These are phyloP conservation scores for Eragrostis tef DNA, from an alignment of 202 grass and related monocot genomes.

Conservation along the genomic window DNA sequence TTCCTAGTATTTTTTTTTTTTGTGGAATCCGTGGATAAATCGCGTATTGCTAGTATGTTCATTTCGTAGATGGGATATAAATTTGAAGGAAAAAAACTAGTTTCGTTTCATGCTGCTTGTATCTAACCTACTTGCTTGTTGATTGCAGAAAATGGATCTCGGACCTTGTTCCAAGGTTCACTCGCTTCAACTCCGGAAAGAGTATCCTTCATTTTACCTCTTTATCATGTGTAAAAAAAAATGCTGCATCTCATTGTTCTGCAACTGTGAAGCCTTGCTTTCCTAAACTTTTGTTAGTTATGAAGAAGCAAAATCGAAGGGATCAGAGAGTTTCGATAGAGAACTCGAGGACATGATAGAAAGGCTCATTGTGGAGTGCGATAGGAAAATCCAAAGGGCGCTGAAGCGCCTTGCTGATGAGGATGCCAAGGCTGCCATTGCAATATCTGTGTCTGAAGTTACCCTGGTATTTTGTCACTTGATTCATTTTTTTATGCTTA, in stretches of 20 bases:
- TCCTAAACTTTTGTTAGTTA: conserved; percentile 79
- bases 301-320: conserved; percentile 75
- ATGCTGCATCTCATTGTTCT: neutral
- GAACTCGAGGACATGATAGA: conserved; percentile 92
- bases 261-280: conserved; percentile 10
- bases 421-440: conserved; percentile 92
- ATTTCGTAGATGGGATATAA: neutral
- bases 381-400: conserved; percentile 98
- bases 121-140: conserved; percentile 5
- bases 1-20: neutral
- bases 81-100: neutral
- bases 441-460: conserved; percentile 92
- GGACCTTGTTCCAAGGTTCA: conserved; percentile 89
- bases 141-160: conserved; percentile 96
- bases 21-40: neutral
- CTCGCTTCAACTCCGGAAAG: conserved; percentile 85
- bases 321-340: conserved; percentile 73
- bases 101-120: neutral
- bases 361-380: conserved; percentile 88
- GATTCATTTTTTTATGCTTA: neutral
- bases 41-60: neutral
- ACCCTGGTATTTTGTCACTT: conserved; percentile 61
- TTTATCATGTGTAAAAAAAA: neutral
- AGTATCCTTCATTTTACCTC: conserved; percentile 68
- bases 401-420: conserved; percentile 83